These are phyloP conservation scores for Immersiella caudata DNA, from an alignment of 495 filamentous ascomycete genomes.

Conservation along the genomic window DNA sequence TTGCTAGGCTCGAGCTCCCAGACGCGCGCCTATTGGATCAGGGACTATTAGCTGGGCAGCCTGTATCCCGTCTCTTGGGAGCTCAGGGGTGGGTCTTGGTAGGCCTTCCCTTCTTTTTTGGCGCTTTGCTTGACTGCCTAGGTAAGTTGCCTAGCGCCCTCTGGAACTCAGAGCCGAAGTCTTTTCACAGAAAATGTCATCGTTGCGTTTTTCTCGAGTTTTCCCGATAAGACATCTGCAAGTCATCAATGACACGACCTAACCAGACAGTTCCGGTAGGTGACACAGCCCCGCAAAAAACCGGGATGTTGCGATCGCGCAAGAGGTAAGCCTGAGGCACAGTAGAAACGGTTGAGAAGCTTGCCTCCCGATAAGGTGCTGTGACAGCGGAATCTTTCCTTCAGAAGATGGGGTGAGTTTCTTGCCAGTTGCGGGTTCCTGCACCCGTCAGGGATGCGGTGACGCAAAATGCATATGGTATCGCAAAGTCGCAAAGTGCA, in stretches of 20 bases:
- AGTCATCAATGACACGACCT: neutral
- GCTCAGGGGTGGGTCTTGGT: neutral
- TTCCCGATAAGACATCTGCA: neutral
- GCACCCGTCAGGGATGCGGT: neutral
- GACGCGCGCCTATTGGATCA: neutral
- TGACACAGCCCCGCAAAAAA: neutral
- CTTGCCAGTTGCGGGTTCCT: neutral
- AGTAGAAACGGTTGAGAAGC: neutral
- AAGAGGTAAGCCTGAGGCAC: neutral
- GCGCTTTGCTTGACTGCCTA: too few species aligned
- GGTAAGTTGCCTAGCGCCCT: too few species aligned
- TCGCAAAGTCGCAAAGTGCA: neutral
- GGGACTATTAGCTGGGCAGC: neutral
- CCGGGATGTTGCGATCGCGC: neutral
- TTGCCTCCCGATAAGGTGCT: neutral
- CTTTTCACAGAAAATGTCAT: neutral
- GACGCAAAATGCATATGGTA: neutral
- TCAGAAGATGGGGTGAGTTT: neutral
- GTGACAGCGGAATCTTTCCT: neutral
- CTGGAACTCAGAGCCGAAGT: too few species aligned
- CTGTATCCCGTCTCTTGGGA: neutral
- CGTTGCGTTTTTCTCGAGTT: neutral
- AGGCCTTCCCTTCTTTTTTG: too few species aligned
- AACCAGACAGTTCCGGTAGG: neutral
- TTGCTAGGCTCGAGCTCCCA: neutral